Conservation (phyloP, 371 early-diverging fungal genomes). For the Mortierella polycephala region DNA sequence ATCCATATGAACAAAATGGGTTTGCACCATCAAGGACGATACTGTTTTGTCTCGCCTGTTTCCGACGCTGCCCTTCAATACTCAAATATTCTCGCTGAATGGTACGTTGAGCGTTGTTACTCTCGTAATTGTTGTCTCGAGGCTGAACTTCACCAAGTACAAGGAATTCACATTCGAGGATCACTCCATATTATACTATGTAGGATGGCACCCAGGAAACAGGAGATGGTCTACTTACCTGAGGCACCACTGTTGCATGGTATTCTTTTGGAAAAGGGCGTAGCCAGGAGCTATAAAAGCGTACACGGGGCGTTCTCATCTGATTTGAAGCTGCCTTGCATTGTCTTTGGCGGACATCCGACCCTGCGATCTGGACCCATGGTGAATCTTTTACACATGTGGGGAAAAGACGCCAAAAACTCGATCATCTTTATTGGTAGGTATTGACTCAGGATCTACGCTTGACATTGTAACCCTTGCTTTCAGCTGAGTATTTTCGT, state of each 20-base stretch:
- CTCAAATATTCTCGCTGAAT: constrained; percentile 89
- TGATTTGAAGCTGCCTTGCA: constrained; percentile 65
- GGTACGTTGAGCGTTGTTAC: constrained; percentile 58
- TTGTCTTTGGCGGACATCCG: constrained; percentile 74
- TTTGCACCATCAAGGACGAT: constrained; percentile 67
- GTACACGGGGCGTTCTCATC: constrained; percentile 56
- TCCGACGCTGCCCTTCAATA: constrained; percentile 83
- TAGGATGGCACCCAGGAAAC: constrained; percentile 74
- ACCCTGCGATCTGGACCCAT: constrained; percentile 58
- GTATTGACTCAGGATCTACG: background rate
- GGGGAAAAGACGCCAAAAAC: constrained; percentile 57
- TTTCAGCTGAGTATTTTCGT: background rate
- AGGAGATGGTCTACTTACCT: constrained; percentile 67
- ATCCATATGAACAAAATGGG: constrained; percentile 65
- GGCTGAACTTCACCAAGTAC: background rate
- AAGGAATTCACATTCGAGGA: background rate
- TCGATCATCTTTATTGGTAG: constrained; percentile 60
- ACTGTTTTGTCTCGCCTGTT: constrained; percentile 76
- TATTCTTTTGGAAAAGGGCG: constrained; percentile 58
- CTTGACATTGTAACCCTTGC: background rate
- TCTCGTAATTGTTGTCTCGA: background rate
- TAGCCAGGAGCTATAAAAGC: constrained; percentile 55
- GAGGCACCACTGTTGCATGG: constrained; percentile 68
- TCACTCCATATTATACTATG: background rate
- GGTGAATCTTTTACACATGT: constrained; percentile 56